Percentiles rank a stretch among this genome's conserved stretches.
These are phyloP conservation scores for Fusarium sterilihyphosum DNA, from an alignment of 2,329 filamentous ascomycete species.

Conservation along the genomic window DNA sequence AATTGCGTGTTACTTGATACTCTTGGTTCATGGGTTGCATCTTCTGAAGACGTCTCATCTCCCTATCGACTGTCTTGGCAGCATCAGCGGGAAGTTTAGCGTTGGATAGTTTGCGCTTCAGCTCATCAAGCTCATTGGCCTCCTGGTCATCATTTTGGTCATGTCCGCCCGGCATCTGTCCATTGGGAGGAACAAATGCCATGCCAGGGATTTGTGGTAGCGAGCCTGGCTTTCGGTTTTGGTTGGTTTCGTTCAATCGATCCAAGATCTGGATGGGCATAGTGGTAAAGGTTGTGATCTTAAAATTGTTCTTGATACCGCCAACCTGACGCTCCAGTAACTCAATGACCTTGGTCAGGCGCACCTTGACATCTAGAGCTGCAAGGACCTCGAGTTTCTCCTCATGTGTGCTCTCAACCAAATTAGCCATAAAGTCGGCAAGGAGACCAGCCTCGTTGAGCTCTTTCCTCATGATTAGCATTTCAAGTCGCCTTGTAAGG, in stretches of 20 bases:
- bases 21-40: constrained; percentile 98
- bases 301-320: constrained; percentile 86
- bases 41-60: constrained; percentile 87
- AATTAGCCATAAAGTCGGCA: constrained; percentile 96
- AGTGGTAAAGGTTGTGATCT: constrained; percentile 80
- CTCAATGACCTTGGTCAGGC: constrained; percentile 84
- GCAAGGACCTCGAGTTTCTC: constrained; percentile 90
- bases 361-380: constrained; percentile 79
- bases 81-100: constrained; percentile 86
- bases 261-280: constrained; percentile 71
- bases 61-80: constrained; percentile 88
- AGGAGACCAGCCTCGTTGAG: constrained; percentile 83
- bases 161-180: constrained; percentile 55
- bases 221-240: constrained; percentile 46
- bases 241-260: constrained; percentile 55
- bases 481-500: constrained; percentile 85
- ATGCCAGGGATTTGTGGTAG: constrained; percentile 54
- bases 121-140: constrained; percentile 87
- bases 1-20: constrained; percentile 92
- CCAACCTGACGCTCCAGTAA: constrained; percentile 84
- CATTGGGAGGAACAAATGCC: constrained; percentile 48
- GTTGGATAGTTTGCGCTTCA: constrained; percentile 86
- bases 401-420: constrained; percentile 86
- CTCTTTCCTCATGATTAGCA: constrained; percentile 86
- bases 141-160: constrained; percentile 78